Evolutionary conservation across 2,329 filamentous ascomycete genomes (phyloP).

Genomic region (Aureobasidium sp.): DNA sequence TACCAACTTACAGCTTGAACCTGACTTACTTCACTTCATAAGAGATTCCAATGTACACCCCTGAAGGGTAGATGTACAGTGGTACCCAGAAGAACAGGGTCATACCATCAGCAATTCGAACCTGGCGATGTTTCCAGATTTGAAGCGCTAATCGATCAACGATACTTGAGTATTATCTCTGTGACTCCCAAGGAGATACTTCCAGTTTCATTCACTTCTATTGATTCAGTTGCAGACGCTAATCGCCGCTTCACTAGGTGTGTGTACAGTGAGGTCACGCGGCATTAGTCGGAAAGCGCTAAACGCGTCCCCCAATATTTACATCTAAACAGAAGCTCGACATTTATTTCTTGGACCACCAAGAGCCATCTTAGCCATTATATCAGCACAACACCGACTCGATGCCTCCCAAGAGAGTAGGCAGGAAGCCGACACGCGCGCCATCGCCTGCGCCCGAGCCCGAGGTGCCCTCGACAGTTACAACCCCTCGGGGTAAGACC

Average conservation of each 20-base stretch:
- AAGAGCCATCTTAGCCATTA: not conserved
- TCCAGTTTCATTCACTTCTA: not conserved
- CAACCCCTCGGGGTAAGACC: conserved; percentile 19
- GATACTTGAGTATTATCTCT: too few species aligned
- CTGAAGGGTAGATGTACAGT: not conserved
- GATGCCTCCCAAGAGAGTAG: conserved; percentile 11
- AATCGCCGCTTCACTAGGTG: not conserved
- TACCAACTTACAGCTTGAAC: too few species aligned
- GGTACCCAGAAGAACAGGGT: not conserved
- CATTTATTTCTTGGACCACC: not conserved
- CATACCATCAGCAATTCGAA: not conserved
- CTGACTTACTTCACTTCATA: too few species aligned
- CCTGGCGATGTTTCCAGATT: not conserved
- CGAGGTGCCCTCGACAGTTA: conserved; percentile 14
- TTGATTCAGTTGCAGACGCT: not conserved
- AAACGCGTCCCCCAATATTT: conserved; percentile 1
- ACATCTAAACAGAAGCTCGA: conserved; percentile 1
- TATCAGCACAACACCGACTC: not conserved
- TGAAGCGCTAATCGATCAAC: too few species aligned
- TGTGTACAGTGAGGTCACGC: not conserved
- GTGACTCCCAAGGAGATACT: too few species aligned
- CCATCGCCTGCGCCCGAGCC: not conserved
- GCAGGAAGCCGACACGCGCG: not conserved
- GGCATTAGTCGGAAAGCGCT: not conserved
- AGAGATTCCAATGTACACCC: too few species aligned